These are phyloP conservation scores for Tylopilus sp. DNA, from an alignment of 1,284 basidiomycete genomes.

Conservation along the genomic window DNA sequence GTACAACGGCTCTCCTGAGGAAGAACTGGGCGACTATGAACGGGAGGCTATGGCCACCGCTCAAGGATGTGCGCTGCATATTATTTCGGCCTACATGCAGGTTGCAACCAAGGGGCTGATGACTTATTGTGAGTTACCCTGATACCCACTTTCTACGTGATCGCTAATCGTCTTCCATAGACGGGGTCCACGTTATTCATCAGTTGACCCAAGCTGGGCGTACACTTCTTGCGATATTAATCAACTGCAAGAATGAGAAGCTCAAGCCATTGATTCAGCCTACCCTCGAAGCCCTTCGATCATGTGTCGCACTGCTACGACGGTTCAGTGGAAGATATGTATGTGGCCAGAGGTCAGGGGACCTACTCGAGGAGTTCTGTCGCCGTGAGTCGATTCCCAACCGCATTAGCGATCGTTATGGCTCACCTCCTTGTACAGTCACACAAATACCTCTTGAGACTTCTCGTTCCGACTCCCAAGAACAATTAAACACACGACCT, in stretches of 20 bases:
- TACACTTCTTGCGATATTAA: constrained; percentile 78
- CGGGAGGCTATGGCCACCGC: constrained; percentile 68
- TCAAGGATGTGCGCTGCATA: constrained; percentile 72
- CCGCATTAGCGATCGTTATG: not conserved
- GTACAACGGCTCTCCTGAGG: constrained; percentile 46
- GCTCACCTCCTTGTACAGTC: constrained; percentile 47
- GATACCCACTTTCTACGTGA: constrained; percentile 3
- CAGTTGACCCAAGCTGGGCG: constrained; percentile 91
- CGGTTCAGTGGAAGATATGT: constrained; percentile 81
- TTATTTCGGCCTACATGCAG: constrained; percentile 79
- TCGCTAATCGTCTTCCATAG: constrained; percentile 40
- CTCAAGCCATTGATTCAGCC: constrained; percentile 74
- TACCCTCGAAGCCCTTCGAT: constrained; percentile 78
- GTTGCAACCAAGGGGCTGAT: constrained; percentile 85
- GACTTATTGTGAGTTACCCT: constrained; percentile 76
- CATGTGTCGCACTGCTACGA: constrained; percentile 78
- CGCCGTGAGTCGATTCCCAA: constrained; percentile 60
- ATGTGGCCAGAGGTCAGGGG: constrained; percentile 83
- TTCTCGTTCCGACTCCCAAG: constrained; percentile 50
- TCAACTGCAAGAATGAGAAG: constrained; percentile 72
- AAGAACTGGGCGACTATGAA: constrained; percentile 61
- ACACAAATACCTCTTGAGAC: constrained; percentile 84
- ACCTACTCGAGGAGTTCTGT: constrained; percentile 91
- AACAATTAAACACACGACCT: constrained; percentile 56
- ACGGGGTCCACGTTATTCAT: constrained; percentile 91